A percentile compares a stretch with the other conserved stretches of the same genome.
Conservation (phyloP, 1,139 yeast genomes). For the Lodderomyces elongisporus region DNA sequence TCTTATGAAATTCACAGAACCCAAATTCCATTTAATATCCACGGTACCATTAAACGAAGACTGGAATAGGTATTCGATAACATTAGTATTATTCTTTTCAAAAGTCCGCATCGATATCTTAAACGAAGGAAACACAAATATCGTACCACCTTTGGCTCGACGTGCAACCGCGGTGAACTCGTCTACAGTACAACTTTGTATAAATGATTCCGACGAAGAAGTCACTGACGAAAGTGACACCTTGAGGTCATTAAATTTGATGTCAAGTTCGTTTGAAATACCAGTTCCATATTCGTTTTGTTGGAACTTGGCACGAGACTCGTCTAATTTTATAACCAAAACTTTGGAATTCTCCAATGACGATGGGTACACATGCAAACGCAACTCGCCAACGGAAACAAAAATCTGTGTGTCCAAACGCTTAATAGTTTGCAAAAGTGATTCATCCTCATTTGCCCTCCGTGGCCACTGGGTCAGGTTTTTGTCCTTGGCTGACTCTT, state of each 20-base stretch:
- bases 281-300: constrained; percentile 49
- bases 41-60: constrained; percentile 85
- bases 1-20: constrained; percentile 83
- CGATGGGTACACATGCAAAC: constrained; percentile 71
- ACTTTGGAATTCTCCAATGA: constrained; percentile 73
- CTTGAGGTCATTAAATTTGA: constrained; percentile 56
- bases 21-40: constrained; percentile 89
- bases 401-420: constrained; percentile 56
- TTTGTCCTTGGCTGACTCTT: constrained; percentile 38
- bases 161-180: constrained; percentile 54
- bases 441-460: too few relatives aligned
- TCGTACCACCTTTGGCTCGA: constrained; percentile 71
- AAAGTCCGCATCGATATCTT: constrained; percentile 71
- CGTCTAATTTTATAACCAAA: constrained; percentile 56
- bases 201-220: constrained; percentile 41
- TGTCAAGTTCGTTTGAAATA: constrained; percentile 44
- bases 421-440: constrained; percentile 33
- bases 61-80: constrained; percentile 60
- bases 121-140: constrained; percentile 74
- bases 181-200: constrained; percentile 42
- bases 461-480: background rate
- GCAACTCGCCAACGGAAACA: constrained; percentile 50
- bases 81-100: constrained; percentile 46
- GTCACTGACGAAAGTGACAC: constrained; percentile 59
- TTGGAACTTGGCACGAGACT: constrained; percentile 55